These are phyloP conservation scores for Stenocarpella maydis DNA, from an alignment of 2,329 filamentous ascomycete genomes.

Conservation along the genomic window DNA sequence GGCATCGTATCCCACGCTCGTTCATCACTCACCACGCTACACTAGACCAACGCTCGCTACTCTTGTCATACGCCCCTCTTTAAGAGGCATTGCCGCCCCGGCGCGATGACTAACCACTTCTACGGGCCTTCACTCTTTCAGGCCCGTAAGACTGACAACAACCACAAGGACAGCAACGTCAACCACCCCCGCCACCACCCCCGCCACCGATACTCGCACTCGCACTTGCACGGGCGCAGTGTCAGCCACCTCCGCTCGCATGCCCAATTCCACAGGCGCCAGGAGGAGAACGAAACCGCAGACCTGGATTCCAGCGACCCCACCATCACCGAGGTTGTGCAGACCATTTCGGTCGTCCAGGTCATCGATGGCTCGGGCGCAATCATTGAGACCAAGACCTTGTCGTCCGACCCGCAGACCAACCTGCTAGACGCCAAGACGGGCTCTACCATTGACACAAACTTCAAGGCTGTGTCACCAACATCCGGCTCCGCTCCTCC, in stretches of 20 bases:
- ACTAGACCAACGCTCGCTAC: conserved; percentile 24
- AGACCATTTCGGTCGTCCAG: conserved; percentile 64
- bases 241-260: conserved; percentile 42
- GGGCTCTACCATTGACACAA: conserved; percentile 47
- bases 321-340: conserved; percentile 56
- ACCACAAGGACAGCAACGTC: too few relatives aligned
- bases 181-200: conserved; percentile 30
- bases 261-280: conserved; percentile 41
- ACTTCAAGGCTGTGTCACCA: conserved; percentile 35
- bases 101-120: conserved; percentile 55
- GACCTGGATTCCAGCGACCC: conserved; percentile 41
- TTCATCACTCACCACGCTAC: conserved; percentile 30
- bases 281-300: conserved; percentile 36
- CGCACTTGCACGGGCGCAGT: conserved; percentile 38
- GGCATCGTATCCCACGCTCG: conserved; percentile 30
- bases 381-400: conserved; percentile 54
- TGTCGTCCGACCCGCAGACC: conserved; percentile 50
- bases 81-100: conserved; percentile 45
- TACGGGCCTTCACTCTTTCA: conserved; percentile 59
- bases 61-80: conserved; percentile 37
- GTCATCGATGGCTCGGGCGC: conserved; percentile 58
- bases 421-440: conserved; percentile 48
- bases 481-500: conserved; percentile 20
- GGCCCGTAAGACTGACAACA: conserved; percentile 47
- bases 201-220: conserved; percentile 43